These are phyloP conservation scores for Jaltomata sinuosa DNA, from an alignment of 257 asterid genomes.

Conservation along the genomic window DNA sequence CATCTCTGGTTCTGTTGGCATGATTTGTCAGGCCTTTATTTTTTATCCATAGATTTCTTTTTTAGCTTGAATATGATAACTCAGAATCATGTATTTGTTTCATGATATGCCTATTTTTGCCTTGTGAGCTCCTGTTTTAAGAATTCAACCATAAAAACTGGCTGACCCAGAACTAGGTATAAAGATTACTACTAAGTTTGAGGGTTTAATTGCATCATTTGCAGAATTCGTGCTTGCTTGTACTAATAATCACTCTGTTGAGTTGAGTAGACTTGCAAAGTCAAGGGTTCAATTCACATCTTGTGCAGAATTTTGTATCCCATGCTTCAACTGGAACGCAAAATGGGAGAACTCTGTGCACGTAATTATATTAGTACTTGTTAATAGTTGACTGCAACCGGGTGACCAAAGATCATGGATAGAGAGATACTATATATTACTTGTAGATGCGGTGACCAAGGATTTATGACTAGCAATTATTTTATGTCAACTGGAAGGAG, in stretches of 20 bases:
- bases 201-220: not conserved
- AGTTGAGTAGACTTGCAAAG: not conserved
- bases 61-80: not conserved
- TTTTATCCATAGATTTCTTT: not conserved
- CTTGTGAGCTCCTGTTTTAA: not conserved
- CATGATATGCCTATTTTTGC: not conserved
- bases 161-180: not conserved
- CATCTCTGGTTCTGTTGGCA: not conserved
- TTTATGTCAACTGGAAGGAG: not conserved
- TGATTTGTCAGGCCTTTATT: not conserved
- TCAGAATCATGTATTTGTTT: not conserved
- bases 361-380: not conserved
- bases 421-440: not conserved
- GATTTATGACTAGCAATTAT: not conserved
- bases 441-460: not conserved
- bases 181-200: not conserved
- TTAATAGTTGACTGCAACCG: not conserved
- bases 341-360: not conserved
- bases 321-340: not conserved
- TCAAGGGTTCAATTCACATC: not conserved
- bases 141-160: conserved; percentile 1
- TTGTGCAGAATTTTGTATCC: not conserved
- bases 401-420: not conserved
- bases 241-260: not conserved
- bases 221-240: not conserved